Percentiles rank a stretch among this genome's conserved stretches.
These are phyloP conservation scores for Priceomyces melissophilus DNA, from an alignment of 805 yeast genomes.

Conservation along the genomic window DNA sequence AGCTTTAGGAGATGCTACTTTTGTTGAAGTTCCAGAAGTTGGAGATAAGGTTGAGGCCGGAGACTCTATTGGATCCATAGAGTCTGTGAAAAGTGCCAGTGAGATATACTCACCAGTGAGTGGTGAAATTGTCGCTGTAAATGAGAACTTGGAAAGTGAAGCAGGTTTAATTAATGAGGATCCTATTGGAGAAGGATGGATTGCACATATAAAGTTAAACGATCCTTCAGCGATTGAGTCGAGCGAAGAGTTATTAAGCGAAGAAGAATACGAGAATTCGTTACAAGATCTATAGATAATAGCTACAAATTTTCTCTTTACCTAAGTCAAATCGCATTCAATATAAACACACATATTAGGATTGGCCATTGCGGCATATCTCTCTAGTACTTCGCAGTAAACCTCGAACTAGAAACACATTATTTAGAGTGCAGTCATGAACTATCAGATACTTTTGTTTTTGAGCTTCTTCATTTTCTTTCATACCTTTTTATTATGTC, in stretches of 20 bases:
- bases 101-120: constrained; percentile 87
- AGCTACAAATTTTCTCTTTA: background rate
- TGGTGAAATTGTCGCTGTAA: constrained; percentile 73
- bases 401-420: too few relatives aligned
- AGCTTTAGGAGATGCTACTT: constrained; percentile 96
- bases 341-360: background rate
- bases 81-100: constrained; percentile 89
- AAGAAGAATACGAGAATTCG: constrained; percentile 53
- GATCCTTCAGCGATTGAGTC: constrained; percentile 30
- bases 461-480: too few relatives aligned
- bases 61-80: constrained; percentile 89
- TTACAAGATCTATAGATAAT: constrained; percentile 43
- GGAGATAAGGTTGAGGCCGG: constrained; percentile 62
- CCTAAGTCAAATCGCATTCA: background rate
- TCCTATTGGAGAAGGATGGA: constrained; percentile 94
- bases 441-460: too few relatives aligned
- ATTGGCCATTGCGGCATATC: too few relatives aligned
- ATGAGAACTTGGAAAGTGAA: constrained; percentile 57
- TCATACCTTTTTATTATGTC: too few relatives aligned
- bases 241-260: constrained; percentile 47
- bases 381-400: too few relatives aligned
- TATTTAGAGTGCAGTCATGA: too few relatives aligned
- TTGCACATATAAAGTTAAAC: constrained; percentile 65
- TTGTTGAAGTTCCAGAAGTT: constrained; percentile 80
- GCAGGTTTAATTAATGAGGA: constrained; percentile 83